Evolutionary conservation across 1,284 basidiomycete species (phyloP).

Genomic region (Malassezia dermatis): DNA sequence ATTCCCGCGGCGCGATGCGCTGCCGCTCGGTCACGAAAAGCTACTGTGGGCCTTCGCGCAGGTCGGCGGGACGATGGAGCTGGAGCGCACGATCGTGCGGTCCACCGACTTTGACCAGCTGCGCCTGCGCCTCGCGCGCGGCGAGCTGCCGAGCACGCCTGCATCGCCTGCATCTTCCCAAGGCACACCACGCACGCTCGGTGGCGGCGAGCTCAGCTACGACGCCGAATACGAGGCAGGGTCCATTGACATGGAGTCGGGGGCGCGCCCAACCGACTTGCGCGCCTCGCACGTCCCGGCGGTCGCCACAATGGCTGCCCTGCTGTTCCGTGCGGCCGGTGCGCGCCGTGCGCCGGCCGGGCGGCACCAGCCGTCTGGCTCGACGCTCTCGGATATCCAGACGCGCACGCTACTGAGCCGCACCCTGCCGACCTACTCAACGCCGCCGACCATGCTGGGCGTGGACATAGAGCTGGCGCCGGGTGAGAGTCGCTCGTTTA

Average conservation of each 20-base stretch:
- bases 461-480: slow-evolving; percentile 67
- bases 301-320: slow-evolving; percentile 12
- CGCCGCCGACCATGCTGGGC: slow-evolving; percentile 70
- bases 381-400: slow-evolving; percentile 56
- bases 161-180: slow-evolving; percentile 23
- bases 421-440: slow-evolving; percentile 67
- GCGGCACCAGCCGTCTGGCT: slow-evolving; percentile 49
- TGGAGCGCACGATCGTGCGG: slow-evolving; percentile 51
- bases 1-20: slow-evolving; percentile 19
- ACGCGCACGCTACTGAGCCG: slow-evolving; percentile 45
- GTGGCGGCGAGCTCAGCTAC: slow-evolving; percentile 35
- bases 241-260: slow-evolving; percentile 16
- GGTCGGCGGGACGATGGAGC: slow-evolving; percentile 59
- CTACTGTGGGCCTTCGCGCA: slow-evolving; percentile 81
- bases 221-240: slow-evolving; percentile 16
- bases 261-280: not conserved
- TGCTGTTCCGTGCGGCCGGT: slow-evolving; percentile 1
- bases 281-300: slow-evolving; percentile 9
- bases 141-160: slow-evolving; percentile 27
- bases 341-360: not conserved
- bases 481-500: slow-evolving; percentile 64
- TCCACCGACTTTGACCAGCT: slow-evolving; percentile 49
- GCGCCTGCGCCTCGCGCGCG: slow-evolving; percentile 42
- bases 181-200: slow-evolving; percentile 26
- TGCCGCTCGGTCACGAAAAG: slow-evolving; percentile 55